A percentile compares a stretch with the other conserved stretches of the same genome.
Evolutionary conservation across 2,329 filamentous ascomycete genomes (phyloP).

Genomic region (Colletotrichum brevisporum): DNA sequence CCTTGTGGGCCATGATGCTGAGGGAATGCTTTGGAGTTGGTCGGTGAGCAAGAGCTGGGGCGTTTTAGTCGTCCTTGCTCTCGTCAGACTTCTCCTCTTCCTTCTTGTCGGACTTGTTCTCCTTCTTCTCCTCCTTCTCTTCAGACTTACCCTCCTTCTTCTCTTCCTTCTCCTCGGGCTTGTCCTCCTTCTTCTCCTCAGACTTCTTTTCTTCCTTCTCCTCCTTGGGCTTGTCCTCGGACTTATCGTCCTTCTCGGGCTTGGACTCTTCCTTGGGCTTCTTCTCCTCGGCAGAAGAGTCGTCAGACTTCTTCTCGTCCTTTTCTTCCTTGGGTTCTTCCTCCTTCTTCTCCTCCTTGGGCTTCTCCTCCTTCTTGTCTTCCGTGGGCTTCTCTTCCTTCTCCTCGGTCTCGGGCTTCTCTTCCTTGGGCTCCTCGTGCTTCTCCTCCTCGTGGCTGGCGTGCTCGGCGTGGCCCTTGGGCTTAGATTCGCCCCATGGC

Average conservation of each 20-base stretch:
- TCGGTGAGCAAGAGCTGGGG: background rate
- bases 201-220: conserved; percentile 14
- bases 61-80: conserved; percentile 2
- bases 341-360: conserved; percentile 16
- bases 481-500: conserved; percentile 29
- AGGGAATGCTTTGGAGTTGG: background rate
- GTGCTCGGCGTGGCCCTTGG: conserved; percentile 30
- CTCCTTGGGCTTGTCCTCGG: conserved; percentile 41
- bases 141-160: conserved; percentile 29
- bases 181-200: conserved; percentile 24
- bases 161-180: conserved; percentile 42
- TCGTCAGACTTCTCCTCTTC: conserved; percentile 8
- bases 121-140: conserved; percentile 32
- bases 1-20: background rate
- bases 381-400: background rate
- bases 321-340: conserved; percentile 44
- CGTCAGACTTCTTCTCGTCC: conserved; percentile 11
- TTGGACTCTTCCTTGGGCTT: conserved; percentile 39
- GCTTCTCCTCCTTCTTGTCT: conserved; percentile 43
- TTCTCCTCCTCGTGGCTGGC: conserved; percentile 27
- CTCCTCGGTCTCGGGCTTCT: conserved; percentile 4
- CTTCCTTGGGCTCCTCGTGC: too few relatives aligned
- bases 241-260: conserved; percentile 36
- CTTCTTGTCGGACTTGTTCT: conserved; percentile 33
- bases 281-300: conserved; percentile 13